Evolutionary conservation across 352 stramenopile genomes (phyloP).

Genomic region (Globisporangium viniferum): DNA sequence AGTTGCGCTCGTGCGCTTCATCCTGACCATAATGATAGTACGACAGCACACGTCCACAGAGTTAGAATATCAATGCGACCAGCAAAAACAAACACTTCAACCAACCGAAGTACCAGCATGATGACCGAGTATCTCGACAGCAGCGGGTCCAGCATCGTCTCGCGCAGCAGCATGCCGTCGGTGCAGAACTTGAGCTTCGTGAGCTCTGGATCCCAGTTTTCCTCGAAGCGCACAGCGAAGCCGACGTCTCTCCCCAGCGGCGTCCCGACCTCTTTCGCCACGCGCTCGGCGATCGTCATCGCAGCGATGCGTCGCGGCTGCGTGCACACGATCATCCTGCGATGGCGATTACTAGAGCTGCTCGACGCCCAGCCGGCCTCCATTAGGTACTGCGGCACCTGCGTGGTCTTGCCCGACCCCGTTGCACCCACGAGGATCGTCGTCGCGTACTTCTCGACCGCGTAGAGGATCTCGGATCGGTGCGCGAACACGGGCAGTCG

Average conservation of each 20-base stretch:
- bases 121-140: conserved; percentile 78
- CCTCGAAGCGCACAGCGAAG: conserved; percentile 99
- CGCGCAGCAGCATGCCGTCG: conserved; percentile 97
- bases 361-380: conserved; percentile 83
- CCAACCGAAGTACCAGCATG: conserved; percentile 50
- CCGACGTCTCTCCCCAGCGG: conserved; percentile 93
- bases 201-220: conserved; percentile 73
- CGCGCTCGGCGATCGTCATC: conserved; percentile 97
- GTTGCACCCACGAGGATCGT: conserved; percentile 93
- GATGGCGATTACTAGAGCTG: conserved; percentile 6
- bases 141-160: conserved; percentile 86
- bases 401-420: conserved; percentile 91
- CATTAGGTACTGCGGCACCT: conserved; percentile 90
- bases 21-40: conserved; percentile 42
- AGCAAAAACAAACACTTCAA: background rate
- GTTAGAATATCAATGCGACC: background rate
- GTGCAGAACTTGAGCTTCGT: conserved; percentile 99
- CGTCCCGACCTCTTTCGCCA: conserved; percentile 96
- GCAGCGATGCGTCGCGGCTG: conserved; percentile 96
- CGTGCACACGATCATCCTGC: conserved; percentile 81
- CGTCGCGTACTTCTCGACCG: conserved; percentile 84
- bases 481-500: conserved; percentile 88
- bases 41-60: background rate
- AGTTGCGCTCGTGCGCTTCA: conserved; percentile 93
- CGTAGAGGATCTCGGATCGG: conserved; percentile 87